Evolutionary conservation across 495 filamentous ascomycete species (phyloP), one percentile per base, ranked within the genome.

Genomic region (Xylaria palmicola): DNA sequence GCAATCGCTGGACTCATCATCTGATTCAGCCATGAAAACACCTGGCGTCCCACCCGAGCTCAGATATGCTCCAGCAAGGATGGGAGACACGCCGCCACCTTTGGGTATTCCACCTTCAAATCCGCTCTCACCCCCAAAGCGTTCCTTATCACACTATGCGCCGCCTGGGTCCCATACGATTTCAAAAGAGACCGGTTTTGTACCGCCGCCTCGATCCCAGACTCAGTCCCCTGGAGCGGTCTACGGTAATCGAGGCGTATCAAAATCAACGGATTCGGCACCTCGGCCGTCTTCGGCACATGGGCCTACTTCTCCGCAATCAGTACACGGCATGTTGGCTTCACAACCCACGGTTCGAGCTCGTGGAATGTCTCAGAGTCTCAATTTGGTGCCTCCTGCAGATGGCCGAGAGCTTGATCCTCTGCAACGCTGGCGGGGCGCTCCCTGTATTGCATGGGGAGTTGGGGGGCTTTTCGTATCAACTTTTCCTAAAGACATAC

Each of bases 401-500:
- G 92, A 97, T 75, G 91, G 90, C n/a, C 85, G 89, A 22, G 85
- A 90, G 59, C 69, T 80, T 9, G 94, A 99, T 74, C 83, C 85
- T 15, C 77, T 98, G 4, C 80, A 92, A 64, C 83, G 95, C 64
- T 99, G 94, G 94, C 89, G 89, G 74, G 94, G 94, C 7, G 82
- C 83, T 15, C 95, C 94, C 0, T 83, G 96, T 7, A 85, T 98
- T 66, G 82, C 83, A 4, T 98, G 96, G 85, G 93, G 91, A 0
- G 87, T 96, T 54, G 93, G 91, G 44, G 95, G 95, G 9, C 83
- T 83, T 3, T 74, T 96, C 24, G 83, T 93, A 29, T 90, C 90
- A 5, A 92, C 86, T 65, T 97, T 98, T 66, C 95, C 95, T 0
- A 90, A 88, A 62, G 87, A 95, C 60, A 85, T 93, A 32, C 94